Base-by-base conservation (phyloP, 1,284 basidiomycete genomes). In the Phaffia rhodozyma region DNA sequence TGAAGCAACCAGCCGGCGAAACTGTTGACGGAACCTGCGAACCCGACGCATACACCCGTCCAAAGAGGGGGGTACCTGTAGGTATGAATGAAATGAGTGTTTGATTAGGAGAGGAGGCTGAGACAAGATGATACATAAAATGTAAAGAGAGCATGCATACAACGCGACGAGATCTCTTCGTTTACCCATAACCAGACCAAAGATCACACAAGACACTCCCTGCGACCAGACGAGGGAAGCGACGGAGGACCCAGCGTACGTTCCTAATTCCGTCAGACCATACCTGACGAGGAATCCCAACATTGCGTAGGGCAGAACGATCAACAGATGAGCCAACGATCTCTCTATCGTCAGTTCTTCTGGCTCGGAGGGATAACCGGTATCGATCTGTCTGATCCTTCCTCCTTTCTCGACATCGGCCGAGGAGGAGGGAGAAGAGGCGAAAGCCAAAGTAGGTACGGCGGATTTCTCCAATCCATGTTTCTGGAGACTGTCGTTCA, bases 1-100 rank as follows among this genome's bases (percentile, higher is more conserved):
- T 63, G 52, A 2, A 63, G 57, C 57, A 63, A 59, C 62, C 62
- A 63, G 0, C 58, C 62, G 0, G 62, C 53, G 52, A 59, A 59
- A 58, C 52, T 59, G 34, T 58, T 63, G 50, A 63, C 59, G 23
- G 62, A 54, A 20, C 52, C 56, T 23, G 62, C 56, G 23, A 63
- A 63, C 21, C 61, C 62, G 38, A 63, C 29, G 20, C 43, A 47
- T 13, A 58, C n/a, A 20, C 50, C 62, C 23, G 62, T 63, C 25
- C 30, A 63, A 21, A 63, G 50, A 16, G 62, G 62, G 5, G 62
- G 62, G 38, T 63, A 63, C 13, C 60, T 61, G 59, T 11, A 13
- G 34, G 7, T 7, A 32, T 25, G 49, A 18, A 23, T 20, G 38
- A 25, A 16, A 43, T 5, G 25, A 30, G 29, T 30, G 5, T 34